Evolutionary conservation across 352 stramenopile species (phyloP).

Genomic region (Blastocystis sp.): DNA sequence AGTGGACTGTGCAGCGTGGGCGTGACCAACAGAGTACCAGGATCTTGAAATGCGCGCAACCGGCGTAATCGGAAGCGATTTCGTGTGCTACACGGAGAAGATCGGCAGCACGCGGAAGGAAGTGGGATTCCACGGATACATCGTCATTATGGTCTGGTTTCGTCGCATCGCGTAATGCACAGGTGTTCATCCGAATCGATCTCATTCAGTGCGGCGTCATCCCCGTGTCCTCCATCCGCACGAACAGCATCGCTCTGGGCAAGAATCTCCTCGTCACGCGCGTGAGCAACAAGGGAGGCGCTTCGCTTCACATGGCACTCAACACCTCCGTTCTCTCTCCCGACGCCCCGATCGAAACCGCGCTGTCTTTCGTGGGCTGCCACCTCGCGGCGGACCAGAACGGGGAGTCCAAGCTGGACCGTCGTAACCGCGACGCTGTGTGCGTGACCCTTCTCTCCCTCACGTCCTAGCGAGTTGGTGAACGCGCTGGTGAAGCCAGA

Average conservation of each 20-base stretch:
- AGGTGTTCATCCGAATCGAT: constrained; percentile 72
- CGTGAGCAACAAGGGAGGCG: constrained; percentile 51
- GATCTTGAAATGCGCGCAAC: constrained; percentile 38
- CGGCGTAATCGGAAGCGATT: constrained; percentile 60
- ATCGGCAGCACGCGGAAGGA: constrained; percentile 70
- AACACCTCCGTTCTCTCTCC: background rate
- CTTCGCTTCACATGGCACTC: background rate
- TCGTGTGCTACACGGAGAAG: constrained; percentile 40
- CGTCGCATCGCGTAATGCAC: background rate
- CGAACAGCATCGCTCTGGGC: constrained; percentile 55
- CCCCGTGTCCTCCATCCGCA: constrained; percentile 13
- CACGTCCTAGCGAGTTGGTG: background rate
- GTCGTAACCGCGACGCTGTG: constrained; percentile 36
- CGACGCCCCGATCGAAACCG: background rate
- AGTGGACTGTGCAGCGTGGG: background rate
- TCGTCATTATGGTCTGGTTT: constrained; percentile 33
- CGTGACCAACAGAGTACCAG: background rate
- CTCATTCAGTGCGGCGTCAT: constrained; percentile 56
- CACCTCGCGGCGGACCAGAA: constrained; percentile 57
- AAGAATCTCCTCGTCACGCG: constrained; percentile 73
- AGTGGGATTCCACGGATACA: constrained; percentile 73
- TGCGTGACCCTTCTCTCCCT: background rate
- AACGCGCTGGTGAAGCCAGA: background rate
- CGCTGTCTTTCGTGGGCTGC: constrained; percentile 45
- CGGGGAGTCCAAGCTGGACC: constrained; percentile 42